Evolutionary conservation across 768 basidiomycete genomes (phyloP).

Genomic region (Gloeopeniophorella convolvens): DNA sequence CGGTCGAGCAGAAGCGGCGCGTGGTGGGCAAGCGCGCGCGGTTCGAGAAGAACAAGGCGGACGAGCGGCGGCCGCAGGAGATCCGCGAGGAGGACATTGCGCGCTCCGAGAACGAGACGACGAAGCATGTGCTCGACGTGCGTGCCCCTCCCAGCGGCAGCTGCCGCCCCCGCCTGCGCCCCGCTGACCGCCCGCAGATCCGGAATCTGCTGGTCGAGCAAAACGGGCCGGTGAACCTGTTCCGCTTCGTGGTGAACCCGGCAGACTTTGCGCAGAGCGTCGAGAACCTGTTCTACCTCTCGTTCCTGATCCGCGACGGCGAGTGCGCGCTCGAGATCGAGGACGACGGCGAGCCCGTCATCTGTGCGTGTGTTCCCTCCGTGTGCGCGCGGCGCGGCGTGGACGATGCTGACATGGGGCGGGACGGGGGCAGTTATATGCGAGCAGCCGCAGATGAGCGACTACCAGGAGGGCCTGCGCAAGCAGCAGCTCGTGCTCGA

Average conservation of each 20-base stretch:
- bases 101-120: conserved; percentile 82
- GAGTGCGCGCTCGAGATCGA: conserved; percentile 66
- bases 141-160: conserved; percentile 28
- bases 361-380: conserved; percentile 47
- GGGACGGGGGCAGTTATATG: conserved; percentile 66
- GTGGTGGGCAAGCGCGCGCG: conserved; percentile 50
- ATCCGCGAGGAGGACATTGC: conserved; percentile 77
- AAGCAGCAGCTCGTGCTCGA: conserved; percentile 88
- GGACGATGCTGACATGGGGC: too few species aligned
- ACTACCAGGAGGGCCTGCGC: conserved; percentile 54
- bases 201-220: conserved; percentile 47
- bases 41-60: conserved; percentile 65
- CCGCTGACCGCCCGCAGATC: too few species aligned
- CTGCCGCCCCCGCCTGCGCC: too few species aligned
- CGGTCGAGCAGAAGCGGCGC: conserved; percentile 79
- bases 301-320: conserved; percentile 86
- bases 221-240: conserved; percentile 62
- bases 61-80: conserved; percentile 69
- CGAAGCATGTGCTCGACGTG: conserved; percentile 75
- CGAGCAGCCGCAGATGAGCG: conserved; percentile 55
- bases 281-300: conserved; percentile 94
- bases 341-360: conserved; percentile 62
- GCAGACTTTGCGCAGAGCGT: conserved; percentile 88
- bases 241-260: conserved; percentile 86
- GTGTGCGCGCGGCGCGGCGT: background rate